Evolutionary conservation across 2,329 filamentous ascomycete species (phyloP).

Genomic region (Pleurostoma richardsiae): DNA sequence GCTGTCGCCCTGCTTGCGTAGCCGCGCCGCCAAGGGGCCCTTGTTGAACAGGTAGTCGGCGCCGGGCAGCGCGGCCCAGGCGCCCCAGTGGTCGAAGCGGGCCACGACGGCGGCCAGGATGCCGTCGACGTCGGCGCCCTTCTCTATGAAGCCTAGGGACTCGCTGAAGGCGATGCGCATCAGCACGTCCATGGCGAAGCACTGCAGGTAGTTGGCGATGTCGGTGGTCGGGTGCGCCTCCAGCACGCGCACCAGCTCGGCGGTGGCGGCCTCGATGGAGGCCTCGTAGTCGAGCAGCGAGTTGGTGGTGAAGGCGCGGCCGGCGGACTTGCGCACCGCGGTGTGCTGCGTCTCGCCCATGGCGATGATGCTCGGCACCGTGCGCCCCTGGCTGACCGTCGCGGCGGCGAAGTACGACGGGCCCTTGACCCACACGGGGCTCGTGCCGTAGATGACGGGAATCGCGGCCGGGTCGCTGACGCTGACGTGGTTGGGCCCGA

Average conservation of each 20-base stretch:
- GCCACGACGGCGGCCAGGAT: constrained; percentile 9
- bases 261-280: constrained; percentile 3
- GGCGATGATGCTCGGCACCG: constrained; percentile 6
- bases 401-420: constrained; percentile 6
- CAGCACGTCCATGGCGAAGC: constrained; percentile 5
- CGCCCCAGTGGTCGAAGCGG: constrained; percentile 8
- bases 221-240: constrained; percentile 1
- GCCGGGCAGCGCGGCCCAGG: constrained; percentile 3
- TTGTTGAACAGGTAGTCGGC: constrained; percentile 7
- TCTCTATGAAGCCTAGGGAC: constrained; percentile 9
- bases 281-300: constrained; percentile 7
- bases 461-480: constrained; percentile 7
- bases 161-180: constrained; percentile 8
- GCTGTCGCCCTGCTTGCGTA: constrained; percentile 9
- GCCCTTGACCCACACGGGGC: constrained; percentile 6
- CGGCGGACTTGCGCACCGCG: constrained; percentile 5
- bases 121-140: constrained; percentile 10
- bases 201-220: constrained; percentile 3
- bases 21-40: constrained; percentile 5
- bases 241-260: constrained; percentile 3
- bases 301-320: constrained; percentile 6
- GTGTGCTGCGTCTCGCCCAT: constrained; percentile 6
- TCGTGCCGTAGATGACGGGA: constrained; percentile 7
- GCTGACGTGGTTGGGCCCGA: constrained; percentile 6
- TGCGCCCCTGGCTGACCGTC: constrained; percentile 6